Conservation (phyloP, 2,329 filamentous ascomycete species). For the Elsinoe fawcettii region DNA sequence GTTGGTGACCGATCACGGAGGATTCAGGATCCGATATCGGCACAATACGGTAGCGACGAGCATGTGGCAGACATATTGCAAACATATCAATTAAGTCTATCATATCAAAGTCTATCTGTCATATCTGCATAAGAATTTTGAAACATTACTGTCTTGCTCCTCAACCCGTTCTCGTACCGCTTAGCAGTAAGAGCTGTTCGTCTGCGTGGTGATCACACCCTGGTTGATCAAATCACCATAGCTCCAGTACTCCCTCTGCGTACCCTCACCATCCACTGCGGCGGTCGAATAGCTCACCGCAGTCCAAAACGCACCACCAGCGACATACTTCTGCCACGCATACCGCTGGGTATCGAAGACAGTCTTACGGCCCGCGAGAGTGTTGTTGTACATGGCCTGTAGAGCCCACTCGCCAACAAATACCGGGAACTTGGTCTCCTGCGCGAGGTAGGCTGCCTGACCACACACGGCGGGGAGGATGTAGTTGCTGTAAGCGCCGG, state of each 20-base stretch:
- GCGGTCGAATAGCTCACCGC: conserved; percentile 18
- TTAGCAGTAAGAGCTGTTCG: conserved; percentile 17
- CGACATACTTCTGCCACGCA: conserved; percentile 28
- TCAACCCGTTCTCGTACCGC: not conserved
- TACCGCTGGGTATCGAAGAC: conserved; percentile 29
- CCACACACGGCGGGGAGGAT: conserved; percentile 25
- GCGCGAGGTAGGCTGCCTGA: conserved; percentile 22
- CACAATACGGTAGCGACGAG: too few species aligned
- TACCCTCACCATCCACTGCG: conserved; percentile 19
- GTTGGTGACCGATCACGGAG: too few species aligned
- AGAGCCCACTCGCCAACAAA: conserved; percentile 33
- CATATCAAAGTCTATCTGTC: not conserved
- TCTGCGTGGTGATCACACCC: conserved; percentile 16
- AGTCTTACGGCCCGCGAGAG: conserved; percentile 24
- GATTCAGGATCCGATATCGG: too few species aligned
- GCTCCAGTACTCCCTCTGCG: conserved; percentile 20
- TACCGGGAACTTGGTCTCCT: conserved; percentile 26
- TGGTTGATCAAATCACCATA: conserved; percentile 18
- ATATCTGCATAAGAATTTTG: not conserved
- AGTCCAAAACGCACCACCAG: conserved; percentile 28
- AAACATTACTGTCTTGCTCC: not conserved
- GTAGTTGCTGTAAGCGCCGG: conserved; percentile 24
- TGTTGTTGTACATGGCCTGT: conserved; percentile 30
- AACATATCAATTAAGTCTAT: too few species aligned
- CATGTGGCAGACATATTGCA: too few species aligned